Evolutionary conservation across 805 yeast species (phyloP).

Genomic region (Kazachstania martiniae): DNA sequence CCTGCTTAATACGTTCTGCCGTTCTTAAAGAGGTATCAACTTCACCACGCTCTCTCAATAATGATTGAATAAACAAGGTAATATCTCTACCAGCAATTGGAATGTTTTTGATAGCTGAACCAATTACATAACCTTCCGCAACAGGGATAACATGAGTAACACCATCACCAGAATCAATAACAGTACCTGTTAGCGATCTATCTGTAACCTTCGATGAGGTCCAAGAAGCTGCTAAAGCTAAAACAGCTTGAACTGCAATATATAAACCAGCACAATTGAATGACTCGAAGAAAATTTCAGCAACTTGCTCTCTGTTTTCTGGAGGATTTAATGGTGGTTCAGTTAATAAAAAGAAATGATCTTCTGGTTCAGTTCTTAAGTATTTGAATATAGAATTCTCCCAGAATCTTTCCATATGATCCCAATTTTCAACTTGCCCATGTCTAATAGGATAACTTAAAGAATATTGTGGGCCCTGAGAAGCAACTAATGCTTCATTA

Average conservation of each 20-base stretch:
- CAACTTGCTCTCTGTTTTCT: slow-evolving; percentile 96
- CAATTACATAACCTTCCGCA: slow-evolving; percentile 98
- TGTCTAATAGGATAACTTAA: slow-evolving; percentile 89
- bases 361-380: slow-evolving; percentile 96
- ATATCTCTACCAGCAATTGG: slow-evolving; percentile 99
- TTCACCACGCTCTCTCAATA: slow-evolving; percentile 95
- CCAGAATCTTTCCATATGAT: slow-evolving; percentile 99
- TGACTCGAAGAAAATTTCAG: slow-evolving; percentile 97
- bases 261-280: slow-evolving; percentile 98
- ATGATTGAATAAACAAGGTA: slow-evolving; percentile 82
- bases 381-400: slow-evolving; percentile 94
- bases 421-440: slow-evolving; percentile 99
- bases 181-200: slow-evolving; percentile 95
- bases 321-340: slow-evolving; percentile 99
- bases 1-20: slow-evolving; percentile 94
- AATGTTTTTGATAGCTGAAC: slow-evolving; percentile 91
- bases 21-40: slow-evolving; percentile 86
- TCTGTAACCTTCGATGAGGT: slow-evolving; percentile 91
- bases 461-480: slow-evolving; percentile 85
- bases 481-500: slow-evolving; percentile 84
- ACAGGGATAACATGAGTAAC: slow-evolving; percentile 98
- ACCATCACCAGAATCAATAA: slow-evolving; percentile 97
- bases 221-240: slow-evolving; percentile 98
- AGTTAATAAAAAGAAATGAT: slow-evolving; percentile 87
- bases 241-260: slow-evolving; percentile 97